Conservation (phyloP, 2,329 filamentous ascomycete species). For the Ophiocordyceps camponoti-saundersi region DNA sequence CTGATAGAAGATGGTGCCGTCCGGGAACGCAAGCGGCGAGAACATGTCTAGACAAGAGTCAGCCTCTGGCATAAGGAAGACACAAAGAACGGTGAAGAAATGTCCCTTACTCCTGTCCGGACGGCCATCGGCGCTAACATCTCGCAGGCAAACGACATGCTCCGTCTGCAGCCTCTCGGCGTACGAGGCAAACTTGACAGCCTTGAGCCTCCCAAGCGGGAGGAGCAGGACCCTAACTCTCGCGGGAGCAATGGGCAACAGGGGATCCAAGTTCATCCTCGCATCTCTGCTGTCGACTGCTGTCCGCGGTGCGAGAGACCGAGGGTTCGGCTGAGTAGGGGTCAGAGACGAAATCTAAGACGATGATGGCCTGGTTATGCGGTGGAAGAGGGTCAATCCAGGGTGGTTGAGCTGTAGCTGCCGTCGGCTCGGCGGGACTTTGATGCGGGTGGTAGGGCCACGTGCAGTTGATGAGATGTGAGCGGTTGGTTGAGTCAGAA, state of each 20-base stretch:
- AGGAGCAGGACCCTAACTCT: slow-evolving; percentile 77
- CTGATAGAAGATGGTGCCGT: slow-evolving; percentile 77
- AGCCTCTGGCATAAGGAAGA: background rate
- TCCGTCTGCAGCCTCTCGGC: slow-evolving; percentile 62
- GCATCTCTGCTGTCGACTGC: slow-evolving; percentile 2
- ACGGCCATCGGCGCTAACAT: slow-evolving; percentile 70
- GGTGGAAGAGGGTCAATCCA: too few species aligned
- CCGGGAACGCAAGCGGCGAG: slow-evolving; percentile 74
- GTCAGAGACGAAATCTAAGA: too few species aligned
- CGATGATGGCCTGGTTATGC: too few species aligned
- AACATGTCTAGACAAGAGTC: slow-evolving; percentile 57
- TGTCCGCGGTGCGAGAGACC: too few species aligned
- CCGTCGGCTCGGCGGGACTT: background rate
- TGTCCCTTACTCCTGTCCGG: slow-evolving; percentile 76
- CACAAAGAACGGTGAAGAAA: too few species aligned
- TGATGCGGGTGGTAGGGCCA: background rate
- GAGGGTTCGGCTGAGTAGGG: too few species aligned
- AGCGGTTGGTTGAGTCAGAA: background rate
- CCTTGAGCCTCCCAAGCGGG: slow-evolving; percentile 73
- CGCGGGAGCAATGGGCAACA: slow-evolving; percentile 81
- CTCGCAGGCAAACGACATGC: slow-evolving; percentile 67
- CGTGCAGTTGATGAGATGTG: background rate
- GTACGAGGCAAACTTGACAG: slow-evolving; percentile 63
- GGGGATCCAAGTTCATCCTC: slow-evolving; percentile 75
- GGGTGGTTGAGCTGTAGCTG: background rate